Conservation (phyloP, 768 basidiomycete species). For the Kwoniella shandongensis region DNA sequence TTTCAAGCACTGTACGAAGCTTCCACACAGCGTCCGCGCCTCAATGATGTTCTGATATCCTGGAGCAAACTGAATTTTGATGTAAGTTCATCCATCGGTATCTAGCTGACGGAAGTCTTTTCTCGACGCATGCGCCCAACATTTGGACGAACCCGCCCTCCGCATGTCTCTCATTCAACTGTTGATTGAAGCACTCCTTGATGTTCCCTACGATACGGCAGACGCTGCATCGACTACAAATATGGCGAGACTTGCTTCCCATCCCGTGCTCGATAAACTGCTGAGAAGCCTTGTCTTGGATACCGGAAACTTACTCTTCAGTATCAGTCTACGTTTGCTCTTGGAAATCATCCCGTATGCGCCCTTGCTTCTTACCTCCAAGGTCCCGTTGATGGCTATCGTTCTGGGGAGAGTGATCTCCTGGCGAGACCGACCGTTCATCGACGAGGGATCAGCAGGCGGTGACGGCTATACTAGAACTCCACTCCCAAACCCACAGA, state of each 20-base stretch:
- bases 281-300: constrained; percentile 34
- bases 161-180: constrained; percentile 14
- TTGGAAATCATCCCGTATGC: constrained; percentile 39
- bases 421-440: constrained; percentile 47
- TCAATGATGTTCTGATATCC: constrained; percentile 5
- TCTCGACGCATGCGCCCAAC: neutral
- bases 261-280: constrained; percentile 16
- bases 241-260: constrained; percentile 9
- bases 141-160: neutral
- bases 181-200: constrained; percentile 8
- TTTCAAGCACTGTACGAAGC: neutral
- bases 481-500: constrained; percentile 15
- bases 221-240: constrained; percentile 6
- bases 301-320: constrained; percentile 41
- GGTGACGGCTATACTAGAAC: constrained; percentile 62
- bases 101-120: constrained; percentile 17
- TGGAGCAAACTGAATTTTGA: constrained; percentile 20
- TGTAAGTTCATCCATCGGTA: constrained; percentile 1
- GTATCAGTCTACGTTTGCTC: constrained; percentile 35
- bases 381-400: constrained; percentile 44
- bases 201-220: constrained; percentile 9
- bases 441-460: constrained; percentile 58
- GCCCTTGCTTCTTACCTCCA: constrained; percentile 30
- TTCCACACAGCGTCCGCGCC: neutral
- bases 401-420: constrained; percentile 44